Base-by-base conservation (phyloP, 805 yeast species). In the Metschnikowia peoriensis region DNA sequence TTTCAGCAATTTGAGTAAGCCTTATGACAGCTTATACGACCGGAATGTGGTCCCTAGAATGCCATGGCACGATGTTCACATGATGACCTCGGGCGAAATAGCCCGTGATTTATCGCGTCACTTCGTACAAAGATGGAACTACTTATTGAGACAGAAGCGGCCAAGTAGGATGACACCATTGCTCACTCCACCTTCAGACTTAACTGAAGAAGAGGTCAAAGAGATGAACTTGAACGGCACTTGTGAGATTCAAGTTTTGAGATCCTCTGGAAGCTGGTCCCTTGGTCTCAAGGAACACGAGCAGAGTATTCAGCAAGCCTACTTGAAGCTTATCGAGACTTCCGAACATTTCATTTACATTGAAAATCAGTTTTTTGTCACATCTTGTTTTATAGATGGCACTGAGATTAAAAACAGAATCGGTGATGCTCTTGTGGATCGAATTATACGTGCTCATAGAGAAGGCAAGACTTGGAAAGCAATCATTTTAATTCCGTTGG, bases 31-130 rank as follows among this genome's bases (percentile, higher is more conserved):
- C 22, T 87, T 93, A 94, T 90, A 90, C 64, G 96, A 94, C 67
- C 80, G 99, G 54, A 75, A 79, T 14, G 68, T 68, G 16, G 79
- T 82, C 17, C 98, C 99, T 2, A 81, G 99, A 61, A 94, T 94
- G 99, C 99, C 99, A 9, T 94, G 99, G 99, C 99, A 94, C 69
- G 99, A 94, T 77, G 89, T 94, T 38, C 98, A 94, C 60, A 94
- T 92, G 96, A 84, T 91, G 72, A 84, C 96, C 1, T 82, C 92
- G 2, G 99, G 99, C 12, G 96, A 92, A 63, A 84, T 92, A 4
- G 99, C 98, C 0, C 79, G 97, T 54, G 99, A 94, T 67, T 70
- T 93, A 48, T 81, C 96, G 0, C 81, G 99, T 52, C 98, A 94
- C 68, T 94, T 96, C 70, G 96, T 91, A 12, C 99, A 94, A 72